A percentile compares a stretch with the other conserved stretches of the same genome.
Evolutionary conservation across 1,284 basidiomycete species (phyloP).

Genomic region (Cutaneotrichosporon sp.): DNA sequence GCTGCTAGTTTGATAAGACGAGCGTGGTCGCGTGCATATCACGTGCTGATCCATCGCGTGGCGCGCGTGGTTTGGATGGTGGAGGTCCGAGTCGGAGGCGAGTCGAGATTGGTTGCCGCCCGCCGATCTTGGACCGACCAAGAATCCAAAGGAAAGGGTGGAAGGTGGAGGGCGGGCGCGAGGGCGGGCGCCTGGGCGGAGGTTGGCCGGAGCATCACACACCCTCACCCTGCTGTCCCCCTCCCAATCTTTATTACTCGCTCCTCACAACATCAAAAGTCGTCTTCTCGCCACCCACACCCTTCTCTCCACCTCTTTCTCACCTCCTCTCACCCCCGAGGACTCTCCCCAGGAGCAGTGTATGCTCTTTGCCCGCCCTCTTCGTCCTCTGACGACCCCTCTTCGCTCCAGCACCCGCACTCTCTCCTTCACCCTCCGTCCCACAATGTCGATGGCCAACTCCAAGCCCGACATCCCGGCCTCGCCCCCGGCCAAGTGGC

Average conservation of each 20-base stretch:
- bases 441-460: constrained; percentile 35
- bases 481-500: constrained; percentile 48
- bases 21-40: neutral
- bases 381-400: constrained; percentile 17
- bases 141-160: too few relatives aligned
- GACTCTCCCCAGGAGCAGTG: constrained; percentile 13
- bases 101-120: too few relatives aligned
- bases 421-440: constrained; percentile 9
- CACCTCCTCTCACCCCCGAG: neutral
- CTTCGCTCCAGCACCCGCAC: constrained; percentile 5
- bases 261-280: constrained; percentile 1
- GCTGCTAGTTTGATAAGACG: neutral
- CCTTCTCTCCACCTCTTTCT: constrained; percentile 3
- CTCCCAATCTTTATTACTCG: neutral
- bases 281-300: neutral
- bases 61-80: too few relatives aligned
- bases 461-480: constrained; percentile 41
- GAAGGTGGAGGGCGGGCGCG: too few relatives aligned
- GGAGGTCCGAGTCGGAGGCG: too few relatives aligned
- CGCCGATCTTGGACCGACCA: too few relatives aligned
- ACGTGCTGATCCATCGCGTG: neutral
- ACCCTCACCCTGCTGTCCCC: too few relatives aligned
- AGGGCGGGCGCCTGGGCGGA: too few relatives aligned
- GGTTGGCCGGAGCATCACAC: neutral
- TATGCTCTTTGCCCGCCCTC: constrained; percentile 25